A percentile compares a stretch with the other conserved stretches of the same genome.
phyloP scores from a whole-genome alignment of 2,329 filamentous ascomycete genomes.

The Amphichorda felina region DNA sequence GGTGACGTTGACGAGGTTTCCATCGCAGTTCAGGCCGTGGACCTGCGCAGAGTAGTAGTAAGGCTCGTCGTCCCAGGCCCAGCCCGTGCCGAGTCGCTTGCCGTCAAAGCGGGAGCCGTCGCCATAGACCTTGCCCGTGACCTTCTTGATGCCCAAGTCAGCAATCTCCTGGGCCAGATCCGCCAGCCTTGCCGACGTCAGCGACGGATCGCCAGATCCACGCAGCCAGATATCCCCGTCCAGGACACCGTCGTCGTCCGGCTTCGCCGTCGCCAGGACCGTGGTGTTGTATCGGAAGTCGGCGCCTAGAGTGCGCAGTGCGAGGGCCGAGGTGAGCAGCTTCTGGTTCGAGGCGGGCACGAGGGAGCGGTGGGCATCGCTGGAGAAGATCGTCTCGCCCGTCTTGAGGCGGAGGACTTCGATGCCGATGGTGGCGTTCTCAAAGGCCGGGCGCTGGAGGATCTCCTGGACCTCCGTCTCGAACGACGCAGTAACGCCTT shows the following conservation, averaged over 20 bases:
- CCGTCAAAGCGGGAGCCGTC: conserved; percentile 4
- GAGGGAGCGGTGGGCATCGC: neutral
- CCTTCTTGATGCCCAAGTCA: conserved; percentile 2
- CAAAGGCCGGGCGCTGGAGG: conserved; percentile 2
- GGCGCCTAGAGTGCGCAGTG: conserved; percentile 2
- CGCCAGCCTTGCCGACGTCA: conserved; percentile 2
- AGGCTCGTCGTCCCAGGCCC: conserved; percentile 1
- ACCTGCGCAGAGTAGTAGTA: conserved; percentile 5
- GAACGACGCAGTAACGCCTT: neutral
- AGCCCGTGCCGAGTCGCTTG: conserved; percentile 2
- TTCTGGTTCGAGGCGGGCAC: conserved; percentile 5
- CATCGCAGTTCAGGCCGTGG: conserved; percentile 4
- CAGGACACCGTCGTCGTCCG: conserved; percentile 3
- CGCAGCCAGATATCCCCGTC: conserved; percentile 5
- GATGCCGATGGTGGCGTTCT: conserved; percentile 3
- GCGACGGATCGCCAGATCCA: conserved; percentile 5
- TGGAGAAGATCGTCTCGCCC: conserved; percentile 1
- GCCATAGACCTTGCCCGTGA: conserved; percentile 4
- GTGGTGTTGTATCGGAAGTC: conserved; percentile 4
- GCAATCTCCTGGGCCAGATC: conserved; percentile 1
- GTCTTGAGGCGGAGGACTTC: conserved; percentile 1
- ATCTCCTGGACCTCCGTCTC: neutral
- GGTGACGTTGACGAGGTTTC: conserved; percentile 4
- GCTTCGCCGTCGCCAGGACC: neutral
- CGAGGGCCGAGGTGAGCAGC: conserved; percentile 2